Percentiles rank a stretch among this genome's conserved stretches.
These are phyloP conservation scores for Achaetomiella virescens DNA, from an alignment of 495 filamentous ascomycete genomes.

Conservation along the genomic window DNA sequence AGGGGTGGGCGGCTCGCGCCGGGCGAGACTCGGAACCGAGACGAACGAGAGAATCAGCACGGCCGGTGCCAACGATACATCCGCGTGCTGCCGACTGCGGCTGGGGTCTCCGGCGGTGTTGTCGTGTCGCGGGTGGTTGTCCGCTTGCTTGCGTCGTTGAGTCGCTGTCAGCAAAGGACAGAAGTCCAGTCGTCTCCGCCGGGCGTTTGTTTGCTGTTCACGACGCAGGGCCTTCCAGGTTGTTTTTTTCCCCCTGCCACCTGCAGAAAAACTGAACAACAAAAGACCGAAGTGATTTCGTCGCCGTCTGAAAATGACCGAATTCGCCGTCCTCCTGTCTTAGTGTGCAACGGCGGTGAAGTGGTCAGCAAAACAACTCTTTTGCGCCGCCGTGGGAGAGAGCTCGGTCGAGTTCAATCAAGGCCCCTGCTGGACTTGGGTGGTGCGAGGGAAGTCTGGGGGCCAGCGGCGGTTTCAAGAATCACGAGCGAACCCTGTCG, in stretches of 20 bases:
- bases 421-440: constrained; percentile 13
- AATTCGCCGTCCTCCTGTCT: neutral
- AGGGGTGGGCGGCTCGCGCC: constrained; percentile 33
- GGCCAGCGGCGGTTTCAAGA: constrained; percentile 24
- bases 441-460: constrained; percentile 18
- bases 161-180: constrained; percentile 7
- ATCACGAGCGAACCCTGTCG: constrained; percentile 22
- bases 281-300: neutral
- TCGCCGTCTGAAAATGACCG: neutral
- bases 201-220: neutral
- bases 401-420: constrained; percentile 5
- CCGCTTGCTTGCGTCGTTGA: neutral
- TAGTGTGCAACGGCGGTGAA: neutral
- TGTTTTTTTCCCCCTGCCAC: neutral
- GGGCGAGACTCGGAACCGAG: constrained; percentile 28
- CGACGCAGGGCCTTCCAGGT: neutral
- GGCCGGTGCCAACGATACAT: constrained; percentile 10
- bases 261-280: neutral
- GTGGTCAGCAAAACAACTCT: neutral
- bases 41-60: neutral
- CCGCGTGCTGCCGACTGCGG: neutral
- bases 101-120: neutral
- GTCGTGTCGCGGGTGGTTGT: neutral
- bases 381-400: constrained; percentile 9
- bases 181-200: neutral